phyloP scores from a whole-genome alignment of 1,284 basidiomycete species.

The Ustilago shanxiensis region DNA sequence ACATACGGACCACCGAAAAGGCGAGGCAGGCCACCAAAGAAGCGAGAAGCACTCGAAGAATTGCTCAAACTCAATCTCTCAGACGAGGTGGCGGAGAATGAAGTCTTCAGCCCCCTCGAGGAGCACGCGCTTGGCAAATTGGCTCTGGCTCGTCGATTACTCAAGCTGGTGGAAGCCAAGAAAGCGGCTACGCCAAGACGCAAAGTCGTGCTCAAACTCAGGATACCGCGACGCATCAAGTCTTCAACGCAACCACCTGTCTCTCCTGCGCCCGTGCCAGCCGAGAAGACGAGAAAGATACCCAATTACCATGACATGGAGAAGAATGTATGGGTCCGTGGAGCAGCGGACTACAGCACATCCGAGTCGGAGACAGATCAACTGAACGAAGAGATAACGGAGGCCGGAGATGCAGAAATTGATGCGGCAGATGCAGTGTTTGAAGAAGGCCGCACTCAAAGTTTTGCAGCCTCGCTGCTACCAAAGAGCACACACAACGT shows the following conservation, averaged over 20 bases:
- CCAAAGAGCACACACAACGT: background rate
- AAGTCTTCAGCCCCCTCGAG: constrained; percentile 31
- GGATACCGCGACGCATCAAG: background rate
- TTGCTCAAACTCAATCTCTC: constrained; percentile 15
- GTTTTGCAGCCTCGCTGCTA: constrained; percentile 17
- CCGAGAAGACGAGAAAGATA: constrained; percentile 9
- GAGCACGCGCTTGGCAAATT: constrained; percentile 28
- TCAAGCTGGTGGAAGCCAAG: constrained; percentile 18
- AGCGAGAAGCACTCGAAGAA: constrained; percentile 5
- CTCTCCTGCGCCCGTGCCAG: background rate
- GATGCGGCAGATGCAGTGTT: constrained; percentile 11
- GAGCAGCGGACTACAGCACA: constrained; percentile 34
- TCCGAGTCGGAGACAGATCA: constrained; percentile 28
- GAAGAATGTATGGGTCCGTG: constrained; percentile 44
- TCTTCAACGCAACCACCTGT: background rate
- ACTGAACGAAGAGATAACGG: background rate
- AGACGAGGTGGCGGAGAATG: constrained; percentile 23
- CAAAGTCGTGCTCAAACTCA: constrained; percentile 24
- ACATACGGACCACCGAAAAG: constrained; percentile 1
- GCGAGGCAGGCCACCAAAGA: constrained; percentile 32
- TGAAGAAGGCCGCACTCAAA: constrained; percentile 32
- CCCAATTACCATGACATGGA: constrained; percentile 27
- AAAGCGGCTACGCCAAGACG: constrained; percentile 5
- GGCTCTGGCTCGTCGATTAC: constrained; percentile 18
- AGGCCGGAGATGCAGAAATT: constrained; percentile 2